phyloP scores from a whole-genome alignment of 768 basidiomycete genomes.

The Psilocybe sp. region DNA sequence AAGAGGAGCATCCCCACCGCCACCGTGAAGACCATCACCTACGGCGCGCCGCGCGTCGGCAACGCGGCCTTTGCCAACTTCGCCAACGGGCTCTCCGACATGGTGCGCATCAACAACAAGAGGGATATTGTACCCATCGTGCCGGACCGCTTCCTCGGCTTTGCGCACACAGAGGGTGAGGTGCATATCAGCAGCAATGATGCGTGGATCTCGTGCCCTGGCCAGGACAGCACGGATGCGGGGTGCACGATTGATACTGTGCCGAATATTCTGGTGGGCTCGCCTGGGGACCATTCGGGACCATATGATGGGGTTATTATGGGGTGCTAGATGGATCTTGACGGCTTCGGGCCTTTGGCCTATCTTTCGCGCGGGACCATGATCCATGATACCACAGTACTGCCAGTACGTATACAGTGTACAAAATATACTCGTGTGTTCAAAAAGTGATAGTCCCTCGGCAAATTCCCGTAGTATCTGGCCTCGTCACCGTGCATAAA shows the following conservation, averaged over 20 bases:
- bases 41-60: constrained; percentile 44
- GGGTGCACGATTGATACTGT: constrained; percentile 54
- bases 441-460: too few species aligned
- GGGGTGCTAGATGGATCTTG: constrained; percentile 14
- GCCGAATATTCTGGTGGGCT: constrained; percentile 47
- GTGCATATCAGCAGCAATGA: constrained; percentile 43
- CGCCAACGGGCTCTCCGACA: constrained; percentile 42
- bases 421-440: too few species aligned
- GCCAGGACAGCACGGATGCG: constrained; percentile 48
- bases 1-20: constrained; percentile 39
- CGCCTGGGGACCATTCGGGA: constrained; percentile 44
- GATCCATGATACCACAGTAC: too few species aligned
- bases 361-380: too few species aligned
- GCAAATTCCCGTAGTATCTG: too few species aligned
- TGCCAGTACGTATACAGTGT: too few species aligned
- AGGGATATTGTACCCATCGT: constrained; percentile 36
- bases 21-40: constrained; percentile 28
- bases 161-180: constrained; percentile 48
- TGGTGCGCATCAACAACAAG: constrained; percentile 61
- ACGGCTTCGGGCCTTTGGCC: too few species aligned
- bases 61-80: constrained; percentile 59
- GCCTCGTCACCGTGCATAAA: too few species aligned
- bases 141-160: constrained; percentile 40
- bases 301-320: constrained; percentile 15
- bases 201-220: constrained; percentile 28